Conservation (phyloP, 2,329 filamentous ascomycete species). For the Domatiomyces globalis region DNA sequence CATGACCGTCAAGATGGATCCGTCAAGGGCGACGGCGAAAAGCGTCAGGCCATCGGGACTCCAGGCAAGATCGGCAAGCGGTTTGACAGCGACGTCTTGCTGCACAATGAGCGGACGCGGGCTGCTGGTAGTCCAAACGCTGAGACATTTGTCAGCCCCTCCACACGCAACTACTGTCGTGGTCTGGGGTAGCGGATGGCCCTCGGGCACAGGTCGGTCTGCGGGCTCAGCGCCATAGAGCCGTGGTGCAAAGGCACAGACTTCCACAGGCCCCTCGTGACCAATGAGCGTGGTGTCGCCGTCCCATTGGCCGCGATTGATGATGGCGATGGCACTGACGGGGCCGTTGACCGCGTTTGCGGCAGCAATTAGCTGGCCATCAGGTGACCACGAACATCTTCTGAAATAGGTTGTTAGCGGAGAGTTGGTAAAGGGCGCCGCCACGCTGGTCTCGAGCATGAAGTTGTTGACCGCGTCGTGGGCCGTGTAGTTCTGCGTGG, state of each 20-base stretch:
- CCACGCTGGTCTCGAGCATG: slow-evolving; percentile 81
- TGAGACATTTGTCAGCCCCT: slow-evolving; percentile 89
- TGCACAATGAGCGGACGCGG: slow-evolving; percentile 80
- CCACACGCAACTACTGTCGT: slow-evolving; percentile 95
- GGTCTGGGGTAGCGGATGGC: slow-evolving; percentile 32
- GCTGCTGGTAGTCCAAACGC: slow-evolving; percentile 95
- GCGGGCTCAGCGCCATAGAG: slow-evolving; percentile 64
- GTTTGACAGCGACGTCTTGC: slow-evolving; percentile 77
- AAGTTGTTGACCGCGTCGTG: slow-evolving; percentile 98
- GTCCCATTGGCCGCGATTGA: slow-evolving; percentile 83
- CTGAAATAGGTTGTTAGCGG: slow-evolving; percentile 95
- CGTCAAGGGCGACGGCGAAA: slow-evolving; percentile 77
- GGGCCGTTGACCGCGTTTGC: slow-evolving; percentile 95
- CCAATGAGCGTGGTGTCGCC: slow-evolving; percentile 95
- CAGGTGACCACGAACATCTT: slow-evolving; percentile 92
- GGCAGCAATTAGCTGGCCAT: slow-evolving; percentile 91
- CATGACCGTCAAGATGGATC: slow-evolving; percentile 64
- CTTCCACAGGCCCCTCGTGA: slow-evolving; percentile 91
- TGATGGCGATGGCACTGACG: slow-evolving; percentile 91
- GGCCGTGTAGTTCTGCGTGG: slow-evolving; percentile 76
- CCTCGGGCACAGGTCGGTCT: slow-evolving; percentile 33
- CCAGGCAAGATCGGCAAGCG: slow-evolving; percentile 90
- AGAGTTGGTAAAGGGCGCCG: slow-evolving; percentile 72
- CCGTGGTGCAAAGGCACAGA: slow-evolving; percentile 90
- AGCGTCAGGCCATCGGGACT: slow-evolving; percentile 78